These are phyloP conservation scores for Trichoderma harzianum DNA, from an alignment of 2,329 filamentous ascomycete species.

Conservation along the genomic window DNA sequence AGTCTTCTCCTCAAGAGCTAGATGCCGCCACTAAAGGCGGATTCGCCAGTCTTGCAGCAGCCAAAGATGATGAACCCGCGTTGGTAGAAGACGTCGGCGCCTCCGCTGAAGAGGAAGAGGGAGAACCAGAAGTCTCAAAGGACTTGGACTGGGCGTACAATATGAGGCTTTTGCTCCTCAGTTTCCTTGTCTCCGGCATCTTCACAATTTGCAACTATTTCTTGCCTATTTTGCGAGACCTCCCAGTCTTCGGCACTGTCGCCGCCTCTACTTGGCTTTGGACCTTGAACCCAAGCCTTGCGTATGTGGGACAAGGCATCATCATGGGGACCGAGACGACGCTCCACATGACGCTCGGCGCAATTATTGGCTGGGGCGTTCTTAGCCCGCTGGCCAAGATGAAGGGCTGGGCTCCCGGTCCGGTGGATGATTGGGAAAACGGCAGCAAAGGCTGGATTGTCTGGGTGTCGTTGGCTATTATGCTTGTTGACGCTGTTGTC, in stretches of 20 bases:
- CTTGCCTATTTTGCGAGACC: slow-evolving; percentile 73
- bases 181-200: slow-evolving; percentile 57
- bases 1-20: slow-evolving; percentile 32
- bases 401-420: slow-evolving; percentile 83
- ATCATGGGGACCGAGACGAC: slow-evolving; percentile 98
- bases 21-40: slow-evolving; percentile 37
- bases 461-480: slow-evolving; percentile 93
- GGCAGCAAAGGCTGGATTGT: slow-evolving; percentile 99
- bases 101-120: slow-evolving; percentile 16
- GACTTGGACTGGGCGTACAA: slow-evolving; percentile 43
- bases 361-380: slow-evolving; percentile 84
- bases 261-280: slow-evolving; percentile 84
- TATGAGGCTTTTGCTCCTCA: slow-evolving; percentile 52
- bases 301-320: slow-evolving; percentile 94
- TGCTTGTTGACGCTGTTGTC: slow-evolving; percentile 89
- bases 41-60: slow-evolving; percentile 43
- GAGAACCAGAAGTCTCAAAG: slow-evolving; percentile 34
- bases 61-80: slow-evolving; percentile 26
- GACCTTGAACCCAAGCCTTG: slow-evolving; percentile 95
- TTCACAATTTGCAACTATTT: slow-evolving; percentile 88
- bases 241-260: slow-evolving; percentile 78
- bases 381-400: slow-evolving; percentile 85
- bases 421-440: slow-evolving; percentile 81
- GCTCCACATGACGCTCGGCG: slow-evolving; percentile 90
- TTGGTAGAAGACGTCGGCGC: slow-evolving; percentile 26